Base-by-base conservation (phyloP, 805 yeast species). In the Hanseniaspora jakobsenii region DNA sequence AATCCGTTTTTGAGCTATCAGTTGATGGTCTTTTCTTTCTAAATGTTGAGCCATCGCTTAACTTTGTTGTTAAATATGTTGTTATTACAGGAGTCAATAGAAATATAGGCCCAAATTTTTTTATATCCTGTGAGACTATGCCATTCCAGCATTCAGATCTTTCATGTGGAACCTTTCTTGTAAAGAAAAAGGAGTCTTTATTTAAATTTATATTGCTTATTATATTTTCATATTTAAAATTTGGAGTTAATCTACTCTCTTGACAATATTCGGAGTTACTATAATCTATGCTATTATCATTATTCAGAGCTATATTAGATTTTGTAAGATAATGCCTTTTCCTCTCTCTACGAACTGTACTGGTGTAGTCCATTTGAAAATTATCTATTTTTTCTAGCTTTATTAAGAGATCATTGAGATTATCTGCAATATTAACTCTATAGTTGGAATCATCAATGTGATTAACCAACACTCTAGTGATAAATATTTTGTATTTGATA, bases 361-460 rank as follows among this genome's bases (percentile, higher is more conserved):
- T 32, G 12, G n/a, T 19, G 19, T 41, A 41, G 27, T 41, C 45
- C n/a, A 41, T 32, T n/a, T 41, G 34, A n/a, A 41, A 41, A 29
- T 41, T 27, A 21, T 41, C 36, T 18, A 41, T 41, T 21, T 41
- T 41, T 16, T 41, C 45, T 13, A 41, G 16, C 14, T 41, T 41
- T 4, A 12, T 27, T 17, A 41, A 28, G 18, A 41, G 27, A 3
- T 26, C 32, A 19, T 41, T 41, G 17, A 41, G 19, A 17, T 34
- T 18, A 13, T 26, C 16, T 12, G 45, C 45, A 10, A 41, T 34
- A 29, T 34, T 32, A 1, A 13, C 18, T 14, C 19, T 41, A 19
- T 22, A 26, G 6, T 19, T 12, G 1, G 17, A n/a, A 4, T 32
- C 38, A 9, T 26, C 23, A 18, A 32, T 27, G 13, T 41, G 21